phyloP scores from a whole-genome alignment of 495 filamentous ascomycete genomes.

The Penicillium egyptiacum region DNA sequence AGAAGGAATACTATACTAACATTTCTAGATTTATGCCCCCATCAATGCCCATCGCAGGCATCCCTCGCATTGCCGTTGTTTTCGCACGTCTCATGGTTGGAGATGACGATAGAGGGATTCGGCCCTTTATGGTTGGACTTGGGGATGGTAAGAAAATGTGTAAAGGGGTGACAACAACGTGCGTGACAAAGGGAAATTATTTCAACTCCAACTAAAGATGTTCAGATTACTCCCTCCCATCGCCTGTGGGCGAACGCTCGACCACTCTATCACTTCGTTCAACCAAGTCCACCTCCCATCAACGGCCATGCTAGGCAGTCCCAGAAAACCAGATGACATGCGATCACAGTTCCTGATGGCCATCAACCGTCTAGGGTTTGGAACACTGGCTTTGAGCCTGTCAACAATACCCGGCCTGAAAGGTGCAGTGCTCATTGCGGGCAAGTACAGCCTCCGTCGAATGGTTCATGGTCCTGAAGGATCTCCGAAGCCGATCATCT shows the following conservation, averaged over 20 bases:
- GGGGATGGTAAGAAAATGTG: conserved; percentile 27
- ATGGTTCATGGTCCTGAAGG: conserved; percentile 21
- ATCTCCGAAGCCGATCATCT: conserved; percentile 27
- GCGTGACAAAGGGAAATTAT: not conserved
- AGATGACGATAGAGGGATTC: conserved; percentile 28
- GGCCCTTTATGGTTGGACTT: conserved; percentile 32
- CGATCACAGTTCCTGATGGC: conserved; percentile 28
- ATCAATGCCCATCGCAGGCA: conserved; percentile 17
- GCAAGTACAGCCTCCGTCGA: conserved; percentile 33
- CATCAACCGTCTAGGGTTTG: conserved; percentile 31
- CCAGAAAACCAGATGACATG: conserved; percentile 15
- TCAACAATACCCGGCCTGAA: conserved; percentile 27
- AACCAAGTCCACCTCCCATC: conserved; percentile 27
- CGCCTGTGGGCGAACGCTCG: conserved; percentile 27
- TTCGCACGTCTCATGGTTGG: conserved; percentile 30
- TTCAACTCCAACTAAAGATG: too few species aligned
- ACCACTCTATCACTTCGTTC: conserved; percentile 37
- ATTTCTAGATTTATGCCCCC: not conserved
- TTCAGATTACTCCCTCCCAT: conserved; percentile 23
- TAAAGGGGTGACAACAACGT: conserved; percentile 26
- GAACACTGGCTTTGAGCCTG: conserved; percentile 30
- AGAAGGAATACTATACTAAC: not conserved
- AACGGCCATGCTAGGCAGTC: conserved; percentile 28
- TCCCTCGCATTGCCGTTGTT: conserved; percentile 30
- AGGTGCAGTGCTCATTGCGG: conserved; percentile 24